These are phyloP conservation scores for Blastomyces percursus DNA, from an alignment of 2,329 filamentous ascomycete genomes.

Conservation along the genomic window DNA sequence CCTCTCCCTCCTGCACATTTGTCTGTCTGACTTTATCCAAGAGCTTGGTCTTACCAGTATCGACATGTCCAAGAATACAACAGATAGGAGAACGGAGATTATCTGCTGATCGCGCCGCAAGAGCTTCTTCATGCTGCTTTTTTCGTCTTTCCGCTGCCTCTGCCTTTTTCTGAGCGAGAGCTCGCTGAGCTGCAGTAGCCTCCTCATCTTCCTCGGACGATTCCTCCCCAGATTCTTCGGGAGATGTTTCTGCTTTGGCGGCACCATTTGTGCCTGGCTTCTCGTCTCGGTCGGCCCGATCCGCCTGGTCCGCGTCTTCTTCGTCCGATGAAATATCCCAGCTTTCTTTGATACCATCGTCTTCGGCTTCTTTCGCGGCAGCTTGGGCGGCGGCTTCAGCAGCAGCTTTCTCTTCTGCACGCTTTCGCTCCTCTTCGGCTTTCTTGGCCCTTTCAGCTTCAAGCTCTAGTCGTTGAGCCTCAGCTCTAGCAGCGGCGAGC, in stretches of 20 bases:
- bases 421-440: constrained; percentile 24
- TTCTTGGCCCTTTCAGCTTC: constrained; percentile 48
- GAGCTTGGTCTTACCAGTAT: constrained; percentile 99
- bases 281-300: not conserved
- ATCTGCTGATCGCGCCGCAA: constrained; percentile 84
- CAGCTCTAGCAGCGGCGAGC: constrained; percentile 38
- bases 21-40: constrained; percentile 97
- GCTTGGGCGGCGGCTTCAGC: constrained; percentile 57
- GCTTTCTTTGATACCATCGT: constrained; percentile 77
- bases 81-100: constrained; percentile 95
- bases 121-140: constrained; percentile 79
- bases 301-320: constrained; percentile 44
- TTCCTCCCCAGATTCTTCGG: constrained; percentile 47
- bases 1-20: constrained; percentile 97
- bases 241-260: constrained; percentile 33
- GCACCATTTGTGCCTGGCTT: constrained; percentile 19
- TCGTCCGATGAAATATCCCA: constrained; percentile 61
- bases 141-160: constrained; percentile 81
- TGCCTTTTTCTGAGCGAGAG: constrained; percentile 67
- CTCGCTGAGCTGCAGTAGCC: constrained; percentile 58
- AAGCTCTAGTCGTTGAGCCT: constrained; percentile 37
- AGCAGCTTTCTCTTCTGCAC: constrained; percentile 64
- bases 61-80: constrained; percentile 99
- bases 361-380: constrained; percentile 72
- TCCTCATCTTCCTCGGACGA: constrained; percentile 57